These are phyloP conservation scores for Camellia granthamiana DNA, from an alignment of 148 eudicot species.

Conservation along the genomic window DNA sequence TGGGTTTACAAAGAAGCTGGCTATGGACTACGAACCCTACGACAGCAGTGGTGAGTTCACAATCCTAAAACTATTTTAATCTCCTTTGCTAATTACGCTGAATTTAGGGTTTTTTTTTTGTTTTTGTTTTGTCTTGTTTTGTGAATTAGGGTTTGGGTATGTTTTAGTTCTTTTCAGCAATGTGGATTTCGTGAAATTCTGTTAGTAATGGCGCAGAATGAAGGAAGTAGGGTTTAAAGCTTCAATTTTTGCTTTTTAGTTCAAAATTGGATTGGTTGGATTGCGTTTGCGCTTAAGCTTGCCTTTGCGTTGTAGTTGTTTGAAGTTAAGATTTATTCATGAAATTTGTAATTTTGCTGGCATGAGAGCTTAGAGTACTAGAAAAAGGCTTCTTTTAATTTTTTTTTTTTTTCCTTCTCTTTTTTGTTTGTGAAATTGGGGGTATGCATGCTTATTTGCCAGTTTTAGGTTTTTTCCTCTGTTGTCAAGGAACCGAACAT, in stretches of 20 bases:
- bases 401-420: not conserved
- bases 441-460: not conserved
- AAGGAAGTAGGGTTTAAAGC: conserved; percentile 2
- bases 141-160: conserved; percentile 6
- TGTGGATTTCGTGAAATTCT: not conserved
- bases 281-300: not conserved
- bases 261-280: not conserved
- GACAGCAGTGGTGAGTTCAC: conserved; percentile 43
- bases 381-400: not conserved
- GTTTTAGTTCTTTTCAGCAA: not conserved
- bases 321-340: not conserved
- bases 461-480: not conserved
- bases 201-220: not conserved
- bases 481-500: not conserved
- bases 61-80: not conserved
- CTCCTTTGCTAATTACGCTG: not conserved
- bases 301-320: not conserved
- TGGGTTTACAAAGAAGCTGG: conserved; percentile 30
- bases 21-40: conserved; percentile 45
- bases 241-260: not conserved
- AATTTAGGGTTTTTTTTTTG: conserved; percentile 10
- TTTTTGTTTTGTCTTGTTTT: not conserved
- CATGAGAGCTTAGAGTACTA: not conserved
- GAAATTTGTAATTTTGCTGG: not conserved
- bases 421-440: not conserved